Conservation (phyloP, 2,329 filamentous ascomycete genomes). For the Camptophora hylomeconis region DNA sequence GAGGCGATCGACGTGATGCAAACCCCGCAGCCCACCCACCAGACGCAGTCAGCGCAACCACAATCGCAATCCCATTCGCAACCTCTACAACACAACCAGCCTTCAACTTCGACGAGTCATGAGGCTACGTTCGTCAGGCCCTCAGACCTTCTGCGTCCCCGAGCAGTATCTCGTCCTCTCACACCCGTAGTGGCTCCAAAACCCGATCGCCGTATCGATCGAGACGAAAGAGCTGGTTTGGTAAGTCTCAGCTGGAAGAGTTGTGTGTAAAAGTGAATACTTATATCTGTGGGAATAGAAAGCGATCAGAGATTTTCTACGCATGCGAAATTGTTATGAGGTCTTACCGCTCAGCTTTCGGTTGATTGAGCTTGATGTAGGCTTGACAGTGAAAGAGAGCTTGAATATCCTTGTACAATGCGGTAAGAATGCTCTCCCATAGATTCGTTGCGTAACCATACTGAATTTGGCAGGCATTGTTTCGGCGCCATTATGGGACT, state of each 20-base stretch:
- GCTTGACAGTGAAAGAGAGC: constrained; percentile 92
- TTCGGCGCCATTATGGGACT: constrained; percentile 94
- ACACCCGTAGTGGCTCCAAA: constrained; percentile 28
- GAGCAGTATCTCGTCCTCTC: constrained; percentile 27
- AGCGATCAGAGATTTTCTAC: constrained; percentile 89
- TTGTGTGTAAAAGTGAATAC: constrained; percentile 1
- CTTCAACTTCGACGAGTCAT: too few species aligned
- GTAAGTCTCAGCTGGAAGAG: constrained; percentile 21
- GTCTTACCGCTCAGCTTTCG: constrained; percentile 92
- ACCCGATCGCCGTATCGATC: constrained; percentile 33
- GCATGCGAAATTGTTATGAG: constrained; percentile 92
- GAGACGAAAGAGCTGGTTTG: constrained; percentile 36
- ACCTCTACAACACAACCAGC: too few species aligned
- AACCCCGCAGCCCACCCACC: too few species aligned
- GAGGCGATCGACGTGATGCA: too few species aligned
- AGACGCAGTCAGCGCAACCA: too few species aligned
- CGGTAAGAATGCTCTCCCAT: constrained; percentile 42
- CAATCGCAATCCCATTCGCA: too few species aligned
- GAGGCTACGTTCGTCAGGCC: constrained; percentile 35
- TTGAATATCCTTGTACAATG: constrained; percentile 92
- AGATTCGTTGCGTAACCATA: background rate
- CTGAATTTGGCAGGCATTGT: constrained; percentile 62
- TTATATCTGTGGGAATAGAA: constrained; percentile 39
- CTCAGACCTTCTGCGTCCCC: constrained; percentile 33
- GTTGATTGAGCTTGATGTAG: constrained; percentile 88